Conservation (phyloP, 169 alveolate species). For the Cryptosporidium sp. region DNA sequence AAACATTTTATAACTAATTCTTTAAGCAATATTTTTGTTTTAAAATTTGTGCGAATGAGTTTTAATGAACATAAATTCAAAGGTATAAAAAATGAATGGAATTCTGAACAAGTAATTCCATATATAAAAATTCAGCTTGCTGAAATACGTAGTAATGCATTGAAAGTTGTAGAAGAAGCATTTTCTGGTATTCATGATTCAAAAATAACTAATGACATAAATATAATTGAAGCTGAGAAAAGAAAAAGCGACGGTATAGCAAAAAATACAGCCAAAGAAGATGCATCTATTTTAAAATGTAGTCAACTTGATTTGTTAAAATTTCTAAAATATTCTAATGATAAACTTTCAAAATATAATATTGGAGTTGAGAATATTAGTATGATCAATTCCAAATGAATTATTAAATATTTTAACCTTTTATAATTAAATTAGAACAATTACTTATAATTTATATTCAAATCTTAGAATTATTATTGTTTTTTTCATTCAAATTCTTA, state of each 20-base stretch:
- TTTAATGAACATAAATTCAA: neutral
- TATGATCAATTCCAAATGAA: neutral
- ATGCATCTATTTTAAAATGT: neutral
- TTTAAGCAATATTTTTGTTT: neutral
- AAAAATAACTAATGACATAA: neutral
- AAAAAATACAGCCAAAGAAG: neutral
- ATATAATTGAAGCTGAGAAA: neutral
- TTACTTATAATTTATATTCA: neutral
- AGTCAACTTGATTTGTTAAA: conserved; percentile 15
- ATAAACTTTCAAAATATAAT: conserved; percentile 34
- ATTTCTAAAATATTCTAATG: conserved; percentile 25
- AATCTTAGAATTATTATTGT: neutral
- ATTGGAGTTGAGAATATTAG: neutral
- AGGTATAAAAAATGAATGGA: conserved; percentile 34
- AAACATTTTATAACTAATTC: neutral
- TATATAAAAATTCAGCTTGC: conserved; percentile 23
- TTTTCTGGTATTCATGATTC: conserved; percentile 2
- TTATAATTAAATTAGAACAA: neutral
- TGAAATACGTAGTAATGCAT: conserved; percentile 53
- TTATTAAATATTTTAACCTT: neutral
- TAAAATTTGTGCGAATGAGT: neutral
- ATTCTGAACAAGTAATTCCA: conserved; percentile 41
- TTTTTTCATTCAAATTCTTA: neutral
- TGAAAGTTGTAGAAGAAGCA: conserved; percentile 33
- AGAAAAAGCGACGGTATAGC: neutral